These are phyloP conservation scores for Ulota crispa DNA, from an alignment of 225 moss, liverwort and hornwort genomes.

Conservation along the genomic window DNA sequence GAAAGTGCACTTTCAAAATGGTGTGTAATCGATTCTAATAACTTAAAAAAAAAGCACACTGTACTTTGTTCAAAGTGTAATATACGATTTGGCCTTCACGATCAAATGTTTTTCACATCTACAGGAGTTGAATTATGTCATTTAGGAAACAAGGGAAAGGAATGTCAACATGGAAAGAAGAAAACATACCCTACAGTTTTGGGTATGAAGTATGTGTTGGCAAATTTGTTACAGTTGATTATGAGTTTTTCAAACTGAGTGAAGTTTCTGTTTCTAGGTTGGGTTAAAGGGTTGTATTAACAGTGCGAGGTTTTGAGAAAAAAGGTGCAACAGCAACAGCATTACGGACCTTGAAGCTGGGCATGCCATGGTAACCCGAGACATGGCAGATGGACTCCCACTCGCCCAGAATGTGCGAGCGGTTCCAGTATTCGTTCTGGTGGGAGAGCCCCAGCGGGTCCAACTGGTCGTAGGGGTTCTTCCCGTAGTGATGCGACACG, in stretches of 20 bases:
- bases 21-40: not conserved
- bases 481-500: conserved; percentile 75
- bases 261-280: not conserved
- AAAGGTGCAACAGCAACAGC: not conserved
- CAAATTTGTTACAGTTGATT: not conserved
- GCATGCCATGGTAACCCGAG: conserved; percentile 80
- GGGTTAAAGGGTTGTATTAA: not conserved
- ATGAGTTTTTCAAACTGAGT: not conserved
- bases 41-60: not conserved
- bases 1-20: not conserved
- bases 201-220: not conserved
- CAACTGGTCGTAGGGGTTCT: conserved; percentile 75
- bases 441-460: conserved; percentile 71
- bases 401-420: conserved; percentile 68
- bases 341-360: conserved; percentile 59
- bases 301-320: not conserved
- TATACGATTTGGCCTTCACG: not conserved
- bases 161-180: not conserved
- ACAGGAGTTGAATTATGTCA: not conserved
- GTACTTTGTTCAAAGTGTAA: not conserved
- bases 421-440: conserved; percentile 72
- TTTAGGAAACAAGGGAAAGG: not conserved
- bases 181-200: not conserved
- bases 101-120: too few relatives aligned
- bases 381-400: conserved; percentile 88